A percentile compares a stretch with the other conserved stretches of the same genome.
phyloP scores from a whole-genome alignment of 495 filamentous ascomycete species.

The Pseudevernia furfuracea region DNA sequence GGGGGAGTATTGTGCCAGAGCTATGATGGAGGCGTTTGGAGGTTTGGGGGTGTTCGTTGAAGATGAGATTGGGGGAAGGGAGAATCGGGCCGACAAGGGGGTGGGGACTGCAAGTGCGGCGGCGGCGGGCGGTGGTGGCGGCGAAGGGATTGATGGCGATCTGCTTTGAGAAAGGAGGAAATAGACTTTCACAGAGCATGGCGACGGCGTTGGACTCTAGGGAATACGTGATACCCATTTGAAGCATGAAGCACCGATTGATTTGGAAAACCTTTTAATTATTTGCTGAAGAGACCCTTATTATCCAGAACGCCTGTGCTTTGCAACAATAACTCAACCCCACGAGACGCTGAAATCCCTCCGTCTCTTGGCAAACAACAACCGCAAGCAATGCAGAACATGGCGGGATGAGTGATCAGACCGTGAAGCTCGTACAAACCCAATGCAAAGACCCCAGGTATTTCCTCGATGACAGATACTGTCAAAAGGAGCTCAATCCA shows the following conservation, averaged over 20 bases:
- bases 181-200: slow-evolving; percentile 33
- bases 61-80: slow-evolving; percentile 58
- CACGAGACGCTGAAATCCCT: background rate
- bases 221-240: slow-evolving; percentile 17
- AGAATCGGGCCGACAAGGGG: slow-evolving; percentile 28
- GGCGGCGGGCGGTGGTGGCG: slow-evolving; percentile 24
- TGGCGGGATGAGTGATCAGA: background rate
- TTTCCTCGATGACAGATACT: background rate
- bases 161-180: slow-evolving; percentile 20
- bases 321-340: background rate
- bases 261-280: slow-evolving; percentile 8
- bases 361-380: background rate
- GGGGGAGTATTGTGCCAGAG: slow-evolving; percentile 67
- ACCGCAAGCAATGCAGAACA: background rate
- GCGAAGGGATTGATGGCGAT: slow-evolving; percentile 17
- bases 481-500: slow-evolving; percentile 10
- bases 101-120: slow-evolving; percentile 28
- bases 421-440: background rate
- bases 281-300: background rate
- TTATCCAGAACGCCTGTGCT: background rate
- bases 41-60: slow-evolving; percentile 77
- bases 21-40: slow-evolving; percentile 81
- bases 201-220: slow-evolving; percentile 41
- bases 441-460: background rate
- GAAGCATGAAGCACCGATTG: background rate